Base-by-base conservation (phyloP, 2,329 filamentous ascomycete species). In the Alternaria ventricosa region DNA sequence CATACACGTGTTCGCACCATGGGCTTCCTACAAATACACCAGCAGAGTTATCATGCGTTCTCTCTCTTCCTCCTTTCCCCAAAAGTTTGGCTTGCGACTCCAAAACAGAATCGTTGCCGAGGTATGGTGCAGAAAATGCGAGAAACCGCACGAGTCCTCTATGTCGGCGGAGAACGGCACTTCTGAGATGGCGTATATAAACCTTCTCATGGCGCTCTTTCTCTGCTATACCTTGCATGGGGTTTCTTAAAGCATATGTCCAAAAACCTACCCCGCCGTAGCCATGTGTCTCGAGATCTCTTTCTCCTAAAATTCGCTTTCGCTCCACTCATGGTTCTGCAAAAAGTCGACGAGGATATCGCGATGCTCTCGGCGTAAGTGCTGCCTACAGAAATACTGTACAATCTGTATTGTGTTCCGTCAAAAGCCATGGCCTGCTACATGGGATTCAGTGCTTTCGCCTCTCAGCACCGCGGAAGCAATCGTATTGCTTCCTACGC, bases 381-480 rank as follows among this genome's bases (percentile, higher is more conserved):
- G 0, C 33, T 5, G 15, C 15, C 0, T 5, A 10, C 33, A 41
- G 15, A 41, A n/a, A 41, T 41, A 10, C 4, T 41, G 33, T 5
- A 36, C 33, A 0, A 5, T 9, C 15, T 41, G 4, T 0, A 5
- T 10, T 3, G 9, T 41, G 33, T 15, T 10, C 8, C 0, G 15
- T 41, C 8, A 41, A 41, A 6, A 0, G 2, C 33, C 1, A 5
- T 41, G 2, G 15, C 4, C 1, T 41, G 15, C 36, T 41, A 41
- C 5, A 18, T 41, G 2, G 5, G 2, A 18, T 0, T 5, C 1
- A 41, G 36, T 3, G 8, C 15, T 18, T 18, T 6, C 9, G 36
- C 4, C 9, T 4, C 36, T 41, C 1, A 2, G 2, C 8, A 5
- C 1, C 0, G 8, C 5, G 5, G 18, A 5, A n/a, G 33, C 15